Evolutionary conservation across 306 rosid genomes (phyloP).

Genomic region (Trifolium dubium): DNA sequence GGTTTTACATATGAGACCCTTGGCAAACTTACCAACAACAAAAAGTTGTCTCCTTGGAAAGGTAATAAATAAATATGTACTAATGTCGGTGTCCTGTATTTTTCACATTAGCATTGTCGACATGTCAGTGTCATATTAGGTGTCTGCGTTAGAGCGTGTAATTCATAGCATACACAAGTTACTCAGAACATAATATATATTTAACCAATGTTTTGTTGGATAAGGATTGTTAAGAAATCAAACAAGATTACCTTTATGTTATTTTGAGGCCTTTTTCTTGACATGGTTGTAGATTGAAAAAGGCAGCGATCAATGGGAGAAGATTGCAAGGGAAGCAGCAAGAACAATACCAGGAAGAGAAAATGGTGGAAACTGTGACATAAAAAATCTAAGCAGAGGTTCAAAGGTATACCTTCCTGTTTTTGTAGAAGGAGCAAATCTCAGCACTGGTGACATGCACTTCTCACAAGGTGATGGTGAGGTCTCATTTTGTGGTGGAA

Average conservation of each 20-base stretch:
- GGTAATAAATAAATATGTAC: constrained; percentile 47
- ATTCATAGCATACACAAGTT: not conserved
- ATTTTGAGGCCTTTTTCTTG: not conserved
- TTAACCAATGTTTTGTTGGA: constrained; percentile 4
- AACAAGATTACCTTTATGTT: not conserved
- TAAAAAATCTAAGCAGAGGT: constrained; percentile 85
- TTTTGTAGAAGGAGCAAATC: constrained; percentile 88
- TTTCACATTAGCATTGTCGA: not conserved
- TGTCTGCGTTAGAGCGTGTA: too few species aligned
- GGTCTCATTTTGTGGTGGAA: constrained; percentile 89
- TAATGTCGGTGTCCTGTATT: not conserved
- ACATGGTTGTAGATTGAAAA: constrained; percentile 59
- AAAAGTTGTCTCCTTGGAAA: constrained; percentile 75
- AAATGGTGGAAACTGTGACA: constrained; percentile 97
- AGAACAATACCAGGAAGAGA: constrained; percentile 98
- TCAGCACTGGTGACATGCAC: constrained; percentile 95
- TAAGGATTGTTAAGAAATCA: not conserved
- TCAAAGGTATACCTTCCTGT: constrained; percentile 90
- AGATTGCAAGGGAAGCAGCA: constrained; percentile 83
- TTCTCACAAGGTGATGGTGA: constrained; percentile 96
- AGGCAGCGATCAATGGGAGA: constrained; percentile 77
- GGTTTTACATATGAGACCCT: constrained; percentile 86
- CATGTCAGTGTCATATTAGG: too few species aligned
- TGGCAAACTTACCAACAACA: constrained; percentile 79
- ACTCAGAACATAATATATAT: not conserved